Conservation (phyloP, 768 basidiomycete genomes). For the Kwoniella dejecticola region DNA sequence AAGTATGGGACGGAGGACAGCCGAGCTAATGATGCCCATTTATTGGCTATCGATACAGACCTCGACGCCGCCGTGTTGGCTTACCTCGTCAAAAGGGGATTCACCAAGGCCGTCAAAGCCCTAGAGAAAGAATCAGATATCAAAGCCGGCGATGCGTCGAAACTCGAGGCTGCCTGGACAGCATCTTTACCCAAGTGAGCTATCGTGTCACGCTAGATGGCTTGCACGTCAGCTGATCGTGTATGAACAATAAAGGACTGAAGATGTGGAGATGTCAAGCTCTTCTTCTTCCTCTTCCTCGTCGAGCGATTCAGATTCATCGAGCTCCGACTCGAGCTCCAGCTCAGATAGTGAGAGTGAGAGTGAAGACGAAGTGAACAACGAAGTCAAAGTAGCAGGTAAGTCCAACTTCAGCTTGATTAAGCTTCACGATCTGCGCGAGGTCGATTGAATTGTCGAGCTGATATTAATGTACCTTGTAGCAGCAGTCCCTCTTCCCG, state of each 20-base stretch:
- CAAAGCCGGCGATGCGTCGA: conserved; percentile 17
- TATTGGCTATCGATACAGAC: conserved; percentile 19
- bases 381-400: conserved; percentile 18
- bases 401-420: background rate
- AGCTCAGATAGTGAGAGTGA: conserved; percentile 8
- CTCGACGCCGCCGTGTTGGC: conserved; percentile 52
- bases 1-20: too few species aligned
- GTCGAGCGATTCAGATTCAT: conserved; percentile 9
- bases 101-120: conserved; percentile 47
- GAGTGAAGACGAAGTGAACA: conserved; percentile 18
- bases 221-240: conserved; percentile 11
- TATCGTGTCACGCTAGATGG: background rate
- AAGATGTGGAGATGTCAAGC: conserved; percentile 34
- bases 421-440: too few species aligned
- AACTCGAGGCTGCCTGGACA: conserved; percentile 34
- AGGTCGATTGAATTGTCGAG: too few species aligned
- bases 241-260: conserved; percentile 16
- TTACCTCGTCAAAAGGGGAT: conserved; percentile 47
- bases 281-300: conserved; percentile 5
- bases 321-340: conserved; percentile 6
- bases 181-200: conserved; percentile 8
- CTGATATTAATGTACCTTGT: background rate
- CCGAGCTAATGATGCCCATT: too few species aligned
- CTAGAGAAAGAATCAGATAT: conserved; percentile 46
- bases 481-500: conserved; percentile 22